Base-by-base conservation (phyloP, 495 filamentous ascomycete genomes). In the Saxispiralis lemnorum region DNA sequence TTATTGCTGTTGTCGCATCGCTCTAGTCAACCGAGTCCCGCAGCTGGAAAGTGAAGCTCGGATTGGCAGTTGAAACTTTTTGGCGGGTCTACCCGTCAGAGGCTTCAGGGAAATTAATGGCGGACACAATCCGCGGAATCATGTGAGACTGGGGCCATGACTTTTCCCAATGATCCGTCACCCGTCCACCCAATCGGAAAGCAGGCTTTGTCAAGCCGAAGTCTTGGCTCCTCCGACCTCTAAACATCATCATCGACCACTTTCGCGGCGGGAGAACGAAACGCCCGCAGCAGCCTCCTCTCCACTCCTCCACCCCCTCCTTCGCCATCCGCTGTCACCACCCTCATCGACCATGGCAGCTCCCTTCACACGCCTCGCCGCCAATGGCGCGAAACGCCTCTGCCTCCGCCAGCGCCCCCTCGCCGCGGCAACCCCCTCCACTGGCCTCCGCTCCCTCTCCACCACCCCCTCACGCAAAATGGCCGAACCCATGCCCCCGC, bases 401-500 rank as follows among this genome's bases (percentile, higher is more conserved):
- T 76, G 67, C 54, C 63, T 71, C 52, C 67, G 61, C 39, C 54
- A 50, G 39, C 55, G 43, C 39, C 35, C 43, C 47, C 15, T 15
- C 37, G 32, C 35, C 51, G 48, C 54, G 34, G 36, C 42, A 31
- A 53, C 36, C 42, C 43, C 47, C 35, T 40, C 51, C 49, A 32
- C 40, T 20, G 48, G 37, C 35, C 53, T 53, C 45, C 75, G 83
- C 51, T 71, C 74, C 51, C 75, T 93, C 63, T 73, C 82, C 51
- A 71, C 73, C 51, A 69, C 82, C 19, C 63, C 70, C 32, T 65
- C 78, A 50, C 78, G 78, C 48, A 70, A 66, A 48, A 68, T 73
- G 52, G 77, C 78, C 6, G 38, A 24, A n/a, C 40, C 40, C 40
- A 43, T 43, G 40, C 40, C 40, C 7, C 40, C 31, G 12, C 30